phyloP scores from a whole-genome alignment of 176 grass and related monocot genomes.

The Cocos nucifera region DNA sequence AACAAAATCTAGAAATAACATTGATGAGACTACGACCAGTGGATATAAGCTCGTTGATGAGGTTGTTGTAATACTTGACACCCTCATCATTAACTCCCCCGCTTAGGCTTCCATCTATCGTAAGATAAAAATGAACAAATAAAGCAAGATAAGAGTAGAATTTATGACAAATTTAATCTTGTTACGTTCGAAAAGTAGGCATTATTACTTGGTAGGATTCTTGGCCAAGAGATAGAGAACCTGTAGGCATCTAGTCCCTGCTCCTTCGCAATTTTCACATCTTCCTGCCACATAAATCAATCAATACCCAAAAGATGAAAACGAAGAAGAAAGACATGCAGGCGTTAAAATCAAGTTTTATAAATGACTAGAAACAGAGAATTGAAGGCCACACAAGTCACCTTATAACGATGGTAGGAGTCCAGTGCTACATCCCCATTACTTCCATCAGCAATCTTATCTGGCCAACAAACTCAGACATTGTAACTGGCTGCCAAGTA shows the following conservation, averaged over 20 bases:
- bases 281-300: background rate
- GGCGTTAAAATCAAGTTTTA: too few relatives aligned
- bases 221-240: slow-evolving; percentile 17
- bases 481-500: too few relatives aligned
- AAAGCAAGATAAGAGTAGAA: too few relatives aligned
- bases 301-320: background rate
- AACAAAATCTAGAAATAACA: background rate
- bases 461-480: background rate
- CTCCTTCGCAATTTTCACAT: background rate
- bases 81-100: slow-evolving; percentile 52
- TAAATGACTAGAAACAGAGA: background rate
- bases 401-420: slow-evolving; percentile 16
- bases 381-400: background rate
- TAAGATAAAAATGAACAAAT: background rate
- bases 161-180: too few relatives aligned
- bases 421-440: slow-evolving; percentile 7
- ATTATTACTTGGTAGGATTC: slow-evolving; percentile 7
- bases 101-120: slow-evolving; percentile 35
- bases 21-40: slow-evolving; percentile 14
- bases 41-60: slow-evolving; percentile 44
- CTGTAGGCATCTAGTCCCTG: slow-evolving; percentile 14
- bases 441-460: background rate
- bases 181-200: too few relatives aligned
- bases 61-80: slow-evolving; percentile 49
- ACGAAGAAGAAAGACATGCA: background rate